These are phyloP conservation scores for Metschnikowia corniflorae DNA, from an alignment of 805 yeast species.

Conservation along the genomic window DNA sequence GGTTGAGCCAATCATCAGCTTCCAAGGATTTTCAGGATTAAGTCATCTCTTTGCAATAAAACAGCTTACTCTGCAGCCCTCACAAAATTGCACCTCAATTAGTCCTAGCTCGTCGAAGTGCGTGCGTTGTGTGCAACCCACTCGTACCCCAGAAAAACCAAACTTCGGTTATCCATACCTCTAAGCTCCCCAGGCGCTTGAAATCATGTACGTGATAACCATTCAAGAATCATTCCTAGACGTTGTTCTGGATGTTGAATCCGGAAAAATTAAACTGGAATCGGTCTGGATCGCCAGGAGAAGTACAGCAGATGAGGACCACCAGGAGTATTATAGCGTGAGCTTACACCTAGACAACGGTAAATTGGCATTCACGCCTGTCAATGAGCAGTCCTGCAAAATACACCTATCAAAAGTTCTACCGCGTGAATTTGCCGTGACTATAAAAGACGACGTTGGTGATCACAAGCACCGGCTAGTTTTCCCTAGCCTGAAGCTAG, in stretches of 20 bases:
- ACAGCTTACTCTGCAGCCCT: no score
- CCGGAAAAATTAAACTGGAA: conserved; percentile 23
- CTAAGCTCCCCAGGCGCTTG: neutral
- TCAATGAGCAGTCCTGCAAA: neutral
- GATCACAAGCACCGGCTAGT: conserved; percentile 4
- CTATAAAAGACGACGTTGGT: conserved; percentile 2
- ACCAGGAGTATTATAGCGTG: conserved; percentile 7
- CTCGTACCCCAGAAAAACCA: neutral
- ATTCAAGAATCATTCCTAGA: conserved; percentile 47
- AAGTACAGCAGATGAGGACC: conserved; percentile 17
- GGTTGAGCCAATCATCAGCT: no score
- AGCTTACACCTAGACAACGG: conserved; percentile 3
- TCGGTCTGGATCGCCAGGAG: conserved; percentile 44
- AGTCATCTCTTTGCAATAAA: no score
- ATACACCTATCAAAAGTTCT: neutral
- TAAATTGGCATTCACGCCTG: conserved; percentile 2
- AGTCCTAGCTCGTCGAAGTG: no score
- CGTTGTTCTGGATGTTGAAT: conserved; percentile 36
- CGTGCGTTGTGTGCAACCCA: no score
- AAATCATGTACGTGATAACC: conserved; percentile 23
- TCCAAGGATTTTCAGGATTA: no score
- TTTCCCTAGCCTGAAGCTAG: conserved; percentile 3
- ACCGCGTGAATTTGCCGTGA: neutral
- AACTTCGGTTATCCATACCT: neutral
- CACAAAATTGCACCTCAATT: no score